Evolutionary conservation across 352 stramenopile genomes (phyloP).

Genomic region (Globisporangium heterothallicum): DNA sequence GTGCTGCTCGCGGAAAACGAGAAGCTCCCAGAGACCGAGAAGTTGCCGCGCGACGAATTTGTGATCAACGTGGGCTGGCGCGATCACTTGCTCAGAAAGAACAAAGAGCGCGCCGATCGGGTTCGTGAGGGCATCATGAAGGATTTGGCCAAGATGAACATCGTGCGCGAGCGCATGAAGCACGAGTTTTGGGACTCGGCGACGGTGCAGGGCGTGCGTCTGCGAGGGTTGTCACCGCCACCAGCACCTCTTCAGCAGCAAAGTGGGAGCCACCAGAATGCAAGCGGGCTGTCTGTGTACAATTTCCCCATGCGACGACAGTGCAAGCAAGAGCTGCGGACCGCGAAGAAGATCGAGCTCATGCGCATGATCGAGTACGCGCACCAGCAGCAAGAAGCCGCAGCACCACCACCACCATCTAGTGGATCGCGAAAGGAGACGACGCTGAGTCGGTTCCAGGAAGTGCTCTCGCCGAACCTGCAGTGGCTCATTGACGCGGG

Average conservation of each 20-base stretch:
- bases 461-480: conserved; percentile 38
- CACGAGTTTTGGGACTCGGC: conserved; percentile 89
- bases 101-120: conserved; percentile 47
- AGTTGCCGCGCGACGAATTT: conserved; percentile 83
- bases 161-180: conserved; percentile 85
- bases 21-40: conserved; percentile 53
- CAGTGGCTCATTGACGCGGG: conserved; percentile 59
- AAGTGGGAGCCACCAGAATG: not conserved
- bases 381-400: conserved; percentile 62
- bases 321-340: conserved; percentile 36
- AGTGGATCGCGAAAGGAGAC: conserved; percentile 11
- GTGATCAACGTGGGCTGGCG: conserved; percentile 83
- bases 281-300: conserved; percentile 40
- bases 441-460: conserved; percentile 34
- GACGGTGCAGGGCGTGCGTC: conserved; percentile 51
- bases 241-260: not conserved
- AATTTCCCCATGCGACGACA: conserved; percentile 81
- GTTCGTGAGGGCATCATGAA: conserved; percentile 60
- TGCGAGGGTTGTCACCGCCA: conserved; percentile 49
- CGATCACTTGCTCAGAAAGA: conserved; percentile 42
- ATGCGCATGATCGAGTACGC: conserved; percentile 62
- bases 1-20: conserved; percentile 69
- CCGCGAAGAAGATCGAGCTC: conserved; percentile 47
- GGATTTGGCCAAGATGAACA: conserved; percentile 68
- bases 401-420: too few relatives aligned